phyloP scores from a whole-genome alignment of 495 filamentous ascomycete genomes.

The Umbilicaria muhlenbergii region DNA sequence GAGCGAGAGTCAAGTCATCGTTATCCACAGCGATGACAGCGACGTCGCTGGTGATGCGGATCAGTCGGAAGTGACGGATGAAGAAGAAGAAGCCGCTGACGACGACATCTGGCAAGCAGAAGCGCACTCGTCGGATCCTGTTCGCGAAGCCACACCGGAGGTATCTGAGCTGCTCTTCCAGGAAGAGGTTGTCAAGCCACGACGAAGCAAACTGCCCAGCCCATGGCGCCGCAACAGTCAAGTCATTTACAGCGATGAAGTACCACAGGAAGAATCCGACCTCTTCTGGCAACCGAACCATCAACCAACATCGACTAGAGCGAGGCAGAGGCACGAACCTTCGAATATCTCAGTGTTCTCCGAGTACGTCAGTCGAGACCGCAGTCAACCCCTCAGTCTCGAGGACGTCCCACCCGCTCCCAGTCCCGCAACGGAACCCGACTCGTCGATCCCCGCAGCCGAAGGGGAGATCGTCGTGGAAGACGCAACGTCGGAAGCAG shows the following conservation, averaged over 20 bases:
- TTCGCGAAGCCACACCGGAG: constrained; percentile 5
- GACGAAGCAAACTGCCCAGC: constrained; percentile 23
- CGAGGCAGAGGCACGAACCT: neutral
- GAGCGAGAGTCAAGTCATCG: constrained; percentile 30
- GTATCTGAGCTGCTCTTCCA: neutral
- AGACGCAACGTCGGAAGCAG: no score
- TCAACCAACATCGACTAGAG: neutral
- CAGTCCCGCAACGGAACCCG: neutral
- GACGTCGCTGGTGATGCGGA: constrained; percentile 1
- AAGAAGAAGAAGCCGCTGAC: constrained; percentile 10
- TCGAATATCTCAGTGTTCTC: neutral
- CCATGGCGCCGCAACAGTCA: constrained; percentile 24
- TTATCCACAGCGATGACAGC: constrained; percentile 32
- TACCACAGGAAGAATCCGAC: constrained; percentile 4
- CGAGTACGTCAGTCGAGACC: neutral
- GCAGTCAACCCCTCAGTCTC: neutral
- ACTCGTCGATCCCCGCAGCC: neutral
- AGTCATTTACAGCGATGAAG: constrained; percentile 19
- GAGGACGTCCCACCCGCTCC: neutral
- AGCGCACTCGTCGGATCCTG: constrained; percentile 17
- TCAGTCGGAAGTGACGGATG: constrained; percentile 1
- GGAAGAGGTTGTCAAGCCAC: constrained; percentile 14
- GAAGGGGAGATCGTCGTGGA: neutral
- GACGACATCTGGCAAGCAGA: constrained; percentile 28
- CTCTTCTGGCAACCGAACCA: constrained; percentile 9